Conservation (phyloP, 2,329 filamentous ascomycete species). For the Decorospora gaudefroyi region DNA sequence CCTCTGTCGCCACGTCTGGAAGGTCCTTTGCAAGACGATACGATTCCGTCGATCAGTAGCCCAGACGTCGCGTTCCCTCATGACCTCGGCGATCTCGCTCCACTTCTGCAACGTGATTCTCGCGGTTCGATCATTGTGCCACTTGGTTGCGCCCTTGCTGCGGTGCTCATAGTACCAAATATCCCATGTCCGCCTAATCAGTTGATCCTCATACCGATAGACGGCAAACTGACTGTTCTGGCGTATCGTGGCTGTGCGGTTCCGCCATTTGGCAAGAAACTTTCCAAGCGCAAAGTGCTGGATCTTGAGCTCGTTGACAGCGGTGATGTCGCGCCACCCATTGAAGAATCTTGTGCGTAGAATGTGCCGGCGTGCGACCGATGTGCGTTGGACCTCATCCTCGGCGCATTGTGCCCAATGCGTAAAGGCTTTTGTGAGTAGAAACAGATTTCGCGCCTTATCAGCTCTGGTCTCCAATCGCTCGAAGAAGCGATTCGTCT, state of each 20-base stretch:
- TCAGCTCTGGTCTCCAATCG: constrained; percentile 63
- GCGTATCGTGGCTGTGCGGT: constrained; percentile 47
- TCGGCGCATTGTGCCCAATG: constrained; percentile 70
- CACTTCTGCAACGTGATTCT: constrained; percentile 34
- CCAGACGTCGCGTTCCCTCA: constrained; percentile 35
- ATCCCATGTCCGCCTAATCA: constrained; percentile 40
- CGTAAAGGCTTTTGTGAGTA: constrained; percentile 66
- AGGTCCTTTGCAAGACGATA: constrained; percentile 32
- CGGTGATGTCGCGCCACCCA: constrained; percentile 69
- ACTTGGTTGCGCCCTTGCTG: constrained; percentile 41
- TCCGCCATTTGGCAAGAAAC: constrained; percentile 60
- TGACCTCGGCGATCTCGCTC: constrained; percentile 30
- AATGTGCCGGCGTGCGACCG: constrained; percentile 70
- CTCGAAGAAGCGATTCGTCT: constrained; percentile 59
- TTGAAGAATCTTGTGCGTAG: constrained; percentile 70
- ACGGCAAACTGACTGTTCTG: constrained; percentile 42
- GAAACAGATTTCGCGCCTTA: constrained; percentile 67
- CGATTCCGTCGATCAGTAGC: constrained; percentile 29
- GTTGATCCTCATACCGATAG: constrained; percentile 39
- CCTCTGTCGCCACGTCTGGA: constrained; percentile 31
- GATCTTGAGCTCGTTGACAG: constrained; percentile 61
- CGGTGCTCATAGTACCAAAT: constrained; percentile 48
- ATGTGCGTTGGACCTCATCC: constrained; percentile 68
- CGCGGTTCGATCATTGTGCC: constrained; percentile 38
- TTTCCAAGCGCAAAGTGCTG: constrained; percentile 58